Evolutionary conservation across 768 basidiomycete species (phyloP).

Genomic region (Crepidotus variabilis): DNA sequence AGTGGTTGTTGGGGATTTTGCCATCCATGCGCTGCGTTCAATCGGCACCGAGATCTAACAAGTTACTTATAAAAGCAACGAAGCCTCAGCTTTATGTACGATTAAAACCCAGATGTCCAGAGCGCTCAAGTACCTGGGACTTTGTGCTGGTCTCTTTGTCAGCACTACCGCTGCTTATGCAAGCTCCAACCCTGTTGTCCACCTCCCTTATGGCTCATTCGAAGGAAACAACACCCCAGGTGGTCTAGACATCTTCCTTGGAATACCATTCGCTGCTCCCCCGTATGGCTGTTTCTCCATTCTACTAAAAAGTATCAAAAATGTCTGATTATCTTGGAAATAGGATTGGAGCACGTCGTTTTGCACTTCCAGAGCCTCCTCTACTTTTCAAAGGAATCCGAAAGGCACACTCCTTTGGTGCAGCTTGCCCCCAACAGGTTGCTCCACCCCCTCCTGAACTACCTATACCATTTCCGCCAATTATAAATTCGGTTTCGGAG

Average conservation of each 20-base stretch:
- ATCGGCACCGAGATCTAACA: too few species aligned
- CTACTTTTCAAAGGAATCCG: conserved; percentile 25
- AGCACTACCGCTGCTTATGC: background rate
- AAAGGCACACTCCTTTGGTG: conserved; percentile 30
- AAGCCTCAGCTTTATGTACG: too few species aligned
- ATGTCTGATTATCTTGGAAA: background rate
- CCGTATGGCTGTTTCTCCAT: conserved; percentile 26
- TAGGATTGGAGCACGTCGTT: conserved; percentile 26
- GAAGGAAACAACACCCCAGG: conserved; percentile 10
- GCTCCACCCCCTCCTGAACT: background rate
- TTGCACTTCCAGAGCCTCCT: conserved; percentile 27
- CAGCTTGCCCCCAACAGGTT: conserved; percentile 35
- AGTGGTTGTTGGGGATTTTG: too few species aligned
- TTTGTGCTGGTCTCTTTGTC: too few species aligned
- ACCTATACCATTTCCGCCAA: background rate
- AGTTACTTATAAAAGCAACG: too few species aligned
- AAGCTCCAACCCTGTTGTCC: background rate
- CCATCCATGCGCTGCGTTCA: too few species aligned
- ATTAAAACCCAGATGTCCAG: too few species aligned
- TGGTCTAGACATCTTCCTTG: conserved; percentile 25
- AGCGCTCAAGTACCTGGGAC: too few species aligned
- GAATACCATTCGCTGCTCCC: conserved; percentile 37
- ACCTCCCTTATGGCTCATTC: conserved; percentile 10
- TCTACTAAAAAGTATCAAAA: background rate
- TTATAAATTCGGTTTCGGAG: conserved; percentile 13